Base-by-base conservation (phyloP, 306 rosid genomes). In the Alnus glutinosa region DNA sequence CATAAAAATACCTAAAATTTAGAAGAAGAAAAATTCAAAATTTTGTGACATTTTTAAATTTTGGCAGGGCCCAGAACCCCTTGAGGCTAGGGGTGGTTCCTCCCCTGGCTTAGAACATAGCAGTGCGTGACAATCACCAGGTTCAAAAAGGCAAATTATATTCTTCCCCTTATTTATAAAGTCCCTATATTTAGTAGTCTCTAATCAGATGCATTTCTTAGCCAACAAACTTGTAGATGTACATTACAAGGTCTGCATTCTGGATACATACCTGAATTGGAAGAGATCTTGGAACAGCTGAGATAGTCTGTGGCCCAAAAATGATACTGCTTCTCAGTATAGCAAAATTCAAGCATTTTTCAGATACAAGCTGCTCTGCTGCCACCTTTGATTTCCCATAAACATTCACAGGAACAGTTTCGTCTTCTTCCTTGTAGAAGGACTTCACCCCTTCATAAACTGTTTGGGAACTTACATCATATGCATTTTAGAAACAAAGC, bases 291-390 rank as follows among this genome's bases (percentile, higher is more conserved):
- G 95, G 85, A 84, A 95, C 92, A 11, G 95, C 97, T 59, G 97
- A 89, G 74, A 87, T 72, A 37, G 97, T 91, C 83, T 91, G 97
- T 70, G 92, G 97, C 74, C 98, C 98, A 82, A 86, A 95, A 47
- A 95, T 95, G 85, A 95, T 95, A 83, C 98, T 95, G 83, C 98
- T 92, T 90, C 98, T 91, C 86, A 95, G 76, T 85, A 92, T 89
- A 69, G 94, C 92, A 79, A 80, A 88, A 88, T 92, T 92, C 2
- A 88, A 80, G 64, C 74, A 92, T 36, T 87, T 93, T 80, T 90
- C 91, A 15, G 83, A 78, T 77, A 95, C 87, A 76, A 90, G 83
- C 84, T 90, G 70, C 82, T 95, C 98, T 18, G 98, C 97, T 51
- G 86, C 93, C 58, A 90, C 73, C 84, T 92, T 95, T 36, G 98